A percentile compares a stretch with the other conserved stretches of the same genome.
phyloP scores from a whole-genome alignment of 208 protist species.

The Trypanosoma conorhini region DNA sequence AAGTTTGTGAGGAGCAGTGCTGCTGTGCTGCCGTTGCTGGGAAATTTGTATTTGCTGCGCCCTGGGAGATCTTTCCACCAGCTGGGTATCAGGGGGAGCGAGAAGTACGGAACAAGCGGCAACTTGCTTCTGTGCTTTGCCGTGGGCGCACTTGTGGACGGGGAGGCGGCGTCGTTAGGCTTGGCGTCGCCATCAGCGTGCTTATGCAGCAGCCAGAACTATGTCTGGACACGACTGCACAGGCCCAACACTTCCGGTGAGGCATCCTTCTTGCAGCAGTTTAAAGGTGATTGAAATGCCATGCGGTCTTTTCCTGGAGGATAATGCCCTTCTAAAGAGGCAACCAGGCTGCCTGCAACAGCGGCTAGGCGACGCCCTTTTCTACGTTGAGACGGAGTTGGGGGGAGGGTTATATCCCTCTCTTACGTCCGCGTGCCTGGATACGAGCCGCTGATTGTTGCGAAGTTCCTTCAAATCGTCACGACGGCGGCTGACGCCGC shows the following conservation, averaged over 20 bases:
- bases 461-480: constrained; percentile 15
- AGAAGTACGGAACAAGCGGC: not conserved
- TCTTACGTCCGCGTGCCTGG: constrained; percentile 16
- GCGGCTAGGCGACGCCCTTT: constrained; percentile 3
- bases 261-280: not conserved
- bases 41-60: not conserved
- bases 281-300: constrained; percentile 7
- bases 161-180: not conserved
- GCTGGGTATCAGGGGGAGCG: not conserved
- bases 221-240: constrained; percentile 4
- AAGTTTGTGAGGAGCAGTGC: not conserved
- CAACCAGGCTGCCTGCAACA: not conserved
- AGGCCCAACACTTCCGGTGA: not conserved
- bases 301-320: constrained; percentile 10
- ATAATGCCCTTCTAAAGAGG: not conserved
- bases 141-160: not conserved
- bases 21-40: not conserved
- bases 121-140: not conserved
- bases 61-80: not conserved
- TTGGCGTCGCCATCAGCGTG: not conserved
- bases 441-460: constrained; percentile 15
- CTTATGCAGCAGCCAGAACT: not conserved
- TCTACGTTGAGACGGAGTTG: constrained; percentile 21
- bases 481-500: not conserved
- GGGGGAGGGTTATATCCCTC: constrained; percentile 6